Conservation (phyloP, 2,329 filamentous ascomycete species). For the Alternaria sp. region DNA sequence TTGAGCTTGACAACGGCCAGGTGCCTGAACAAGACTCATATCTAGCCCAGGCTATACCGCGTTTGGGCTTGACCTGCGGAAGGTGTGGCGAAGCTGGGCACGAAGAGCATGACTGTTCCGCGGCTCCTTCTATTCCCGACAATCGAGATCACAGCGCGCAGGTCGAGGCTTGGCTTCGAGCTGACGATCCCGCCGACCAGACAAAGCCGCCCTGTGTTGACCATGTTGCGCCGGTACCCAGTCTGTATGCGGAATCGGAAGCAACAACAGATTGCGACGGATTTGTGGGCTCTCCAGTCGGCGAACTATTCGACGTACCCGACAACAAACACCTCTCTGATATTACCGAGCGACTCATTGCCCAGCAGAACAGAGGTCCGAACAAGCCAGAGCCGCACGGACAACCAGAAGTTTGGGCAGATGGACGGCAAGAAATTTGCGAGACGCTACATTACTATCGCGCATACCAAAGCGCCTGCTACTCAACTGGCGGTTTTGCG, state of each 20-base stretch:
- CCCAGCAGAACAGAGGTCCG: constrained; percentile 26
- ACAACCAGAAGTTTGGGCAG: constrained; percentile 63
- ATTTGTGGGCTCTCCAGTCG: not conserved
- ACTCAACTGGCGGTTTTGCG: constrained; percentile 59
- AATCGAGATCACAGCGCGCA: not conserved
- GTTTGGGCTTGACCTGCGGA: not conserved
- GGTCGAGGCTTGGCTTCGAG: not conserved
- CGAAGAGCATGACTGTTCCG: not conserved
- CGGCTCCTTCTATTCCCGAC: not conserved
- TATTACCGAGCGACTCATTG: constrained; percentile 21
- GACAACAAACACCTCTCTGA: constrained; percentile 5
- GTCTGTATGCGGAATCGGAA: constrained; percentile 1
- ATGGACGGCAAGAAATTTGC: constrained; percentile 65
- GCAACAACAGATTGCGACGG: constrained; percentile 6
- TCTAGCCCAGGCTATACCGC: not conserved
- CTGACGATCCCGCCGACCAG: not conserved
- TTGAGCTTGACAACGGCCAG: not conserved
- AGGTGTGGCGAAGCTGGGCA: not conserved
- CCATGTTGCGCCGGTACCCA: not conserved
- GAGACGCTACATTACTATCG: constrained; percentile 69
- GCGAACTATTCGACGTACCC: not conserved
- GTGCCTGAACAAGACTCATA: not conserved
- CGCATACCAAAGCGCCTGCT: constrained; percentile 65
- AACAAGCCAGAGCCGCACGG: constrained; percentile 43
- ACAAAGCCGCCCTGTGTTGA: not conserved